Conservation (phyloP, 768 basidiomycete genomes). For the Clavaria fumosa region DNA sequence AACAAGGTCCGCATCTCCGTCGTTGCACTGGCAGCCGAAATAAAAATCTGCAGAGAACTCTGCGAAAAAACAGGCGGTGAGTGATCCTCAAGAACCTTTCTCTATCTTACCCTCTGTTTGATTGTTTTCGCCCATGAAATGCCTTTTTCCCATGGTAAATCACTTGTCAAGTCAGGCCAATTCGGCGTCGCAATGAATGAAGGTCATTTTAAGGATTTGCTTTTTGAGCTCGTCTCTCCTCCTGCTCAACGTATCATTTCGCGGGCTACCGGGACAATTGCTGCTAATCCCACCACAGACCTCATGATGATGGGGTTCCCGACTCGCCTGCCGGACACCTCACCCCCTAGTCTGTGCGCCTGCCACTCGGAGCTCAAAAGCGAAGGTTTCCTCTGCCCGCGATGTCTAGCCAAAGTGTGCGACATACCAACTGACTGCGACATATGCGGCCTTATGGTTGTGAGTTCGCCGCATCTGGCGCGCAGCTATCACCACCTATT, state of each 20-base stretch:
- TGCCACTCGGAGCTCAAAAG: slow-evolving; percentile 89
- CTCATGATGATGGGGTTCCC: slow-evolving; percentile 99
- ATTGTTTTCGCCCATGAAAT: too few relatives aligned
- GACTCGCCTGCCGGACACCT: slow-evolving; percentile 72
- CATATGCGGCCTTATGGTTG: slow-evolving; percentile 94
- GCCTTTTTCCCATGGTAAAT: neutral
- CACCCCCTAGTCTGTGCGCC: slow-evolving; percentile 72
- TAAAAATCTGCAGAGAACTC: slow-evolving; percentile 92
- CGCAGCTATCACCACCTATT: slow-evolving; percentile 93
- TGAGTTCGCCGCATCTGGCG: slow-evolving; percentile 93
- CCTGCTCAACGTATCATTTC: slow-evolving; percentile 61
- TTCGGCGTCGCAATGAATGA: slow-evolving; percentile 99
- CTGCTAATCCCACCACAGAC: slow-evolving; percentile 58
- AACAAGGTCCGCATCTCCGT: slow-evolving; percentile 84
- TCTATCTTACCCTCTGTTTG: slow-evolving; percentile 6
- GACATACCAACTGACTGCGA: slow-evolving; percentile 98
- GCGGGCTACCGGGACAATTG: slow-evolving; percentile 28
- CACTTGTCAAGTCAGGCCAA: slow-evolving; percentile 32
- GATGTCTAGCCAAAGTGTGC: slow-evolving; percentile 87
- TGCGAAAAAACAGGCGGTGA: slow-evolving; percentile 85
- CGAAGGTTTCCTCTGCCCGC: slow-evolving; percentile 89
- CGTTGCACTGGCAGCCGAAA: slow-evolving; percentile 91
- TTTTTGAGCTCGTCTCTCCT: slow-evolving; percentile 92
- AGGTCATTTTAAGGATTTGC: slow-evolving; percentile 87
- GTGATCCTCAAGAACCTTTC: slow-evolving; percentile 12